Base-by-base conservation (phyloP, 495 filamentous ascomycete genomes). In the Amorphotheca resinae region DNA sequence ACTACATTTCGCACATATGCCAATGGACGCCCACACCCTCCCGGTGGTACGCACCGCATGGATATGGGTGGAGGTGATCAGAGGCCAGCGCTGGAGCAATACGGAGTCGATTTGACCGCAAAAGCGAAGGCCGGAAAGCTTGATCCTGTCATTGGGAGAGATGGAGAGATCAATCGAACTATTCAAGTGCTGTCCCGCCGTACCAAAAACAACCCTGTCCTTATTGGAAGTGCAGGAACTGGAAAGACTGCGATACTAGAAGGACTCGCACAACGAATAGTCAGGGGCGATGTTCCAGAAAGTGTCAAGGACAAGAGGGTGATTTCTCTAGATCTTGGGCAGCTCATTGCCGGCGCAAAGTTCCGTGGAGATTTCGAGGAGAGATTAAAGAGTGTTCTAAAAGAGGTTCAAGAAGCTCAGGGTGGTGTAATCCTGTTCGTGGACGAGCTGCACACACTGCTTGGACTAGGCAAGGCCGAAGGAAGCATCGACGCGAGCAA, bases 341-440 rank as follows among this genome's bases (percentile, higher is more conserved):
- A 82, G 18, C 68, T 98, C 12, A 95, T 98, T 54, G 93, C 91
- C 11, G 91, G 91, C 30, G 87, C 91, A 9, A 96, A 95, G 56
- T 98, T 88, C 48, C 67, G 91, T 38, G 91, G 91, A 38, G 91
- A 98, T 51, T 96, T 98, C 44, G 91, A 98, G 58, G 91, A 98
- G 56, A 74, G 91, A 23, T 57, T 96, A 33, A 98, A 98, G 60
- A 73, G 76, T 39, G 86, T 96, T 9, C 59, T 98, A 45, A 88
- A 82, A 53, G 91, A 96, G 57, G 87, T 95, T 4, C 75, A 89
- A 54, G 78, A 93, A 40, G 83, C 91, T 2, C 69, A 94, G 25
- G 91, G 91, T 15, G 77, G 79, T 33, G 78, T 95, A 3, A 95
- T 98, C 31, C 66, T 98, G 5, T 96, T 98, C 61, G 83, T 98